Evolutionary conservation across 2,329 filamentous ascomycete species (phyloP).

Genomic region (Ascochyta viciae-villosae): DNA sequence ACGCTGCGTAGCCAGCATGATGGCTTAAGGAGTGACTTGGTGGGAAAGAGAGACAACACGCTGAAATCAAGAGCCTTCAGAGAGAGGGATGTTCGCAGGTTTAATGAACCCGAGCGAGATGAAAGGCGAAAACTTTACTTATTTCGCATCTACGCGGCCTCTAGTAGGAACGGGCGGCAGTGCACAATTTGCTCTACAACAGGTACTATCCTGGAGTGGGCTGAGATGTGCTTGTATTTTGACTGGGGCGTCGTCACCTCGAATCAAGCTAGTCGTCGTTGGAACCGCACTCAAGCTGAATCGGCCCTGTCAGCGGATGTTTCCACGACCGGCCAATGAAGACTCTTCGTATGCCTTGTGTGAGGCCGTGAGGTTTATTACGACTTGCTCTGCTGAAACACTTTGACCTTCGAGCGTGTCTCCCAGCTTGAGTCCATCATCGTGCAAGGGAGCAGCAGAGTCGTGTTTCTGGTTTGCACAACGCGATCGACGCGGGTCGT

Average conservation of each 20-base stretch:
- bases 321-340: not conserved
- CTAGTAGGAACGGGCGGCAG: not conserved
- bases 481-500: not conserved
- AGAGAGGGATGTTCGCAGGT: not conserved
- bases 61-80: not conserved
- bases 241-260: not conserved
- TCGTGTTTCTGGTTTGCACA: not conserved
- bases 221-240: not conserved
- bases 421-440: not conserved
- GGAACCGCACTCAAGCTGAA: not conserved
- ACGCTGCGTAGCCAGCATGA: conserved; percentile 26
- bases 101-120: not conserved
- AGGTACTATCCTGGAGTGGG: not conserved
- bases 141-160: not conserved
- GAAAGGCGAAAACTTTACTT: not conserved
- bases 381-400: not conserved
- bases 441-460: not conserved
- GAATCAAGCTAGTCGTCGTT: too few relatives aligned
- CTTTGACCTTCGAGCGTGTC: not conserved
- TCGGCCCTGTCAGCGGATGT: not conserved
- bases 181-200: not conserved
- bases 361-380: not conserved
- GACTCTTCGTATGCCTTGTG: not conserved
- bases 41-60: not conserved
- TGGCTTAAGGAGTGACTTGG: conserved; percentile 2